Conservation (phyloP, 768 basidiomycete genomes). For the Pluteus cervinus region DNA sequence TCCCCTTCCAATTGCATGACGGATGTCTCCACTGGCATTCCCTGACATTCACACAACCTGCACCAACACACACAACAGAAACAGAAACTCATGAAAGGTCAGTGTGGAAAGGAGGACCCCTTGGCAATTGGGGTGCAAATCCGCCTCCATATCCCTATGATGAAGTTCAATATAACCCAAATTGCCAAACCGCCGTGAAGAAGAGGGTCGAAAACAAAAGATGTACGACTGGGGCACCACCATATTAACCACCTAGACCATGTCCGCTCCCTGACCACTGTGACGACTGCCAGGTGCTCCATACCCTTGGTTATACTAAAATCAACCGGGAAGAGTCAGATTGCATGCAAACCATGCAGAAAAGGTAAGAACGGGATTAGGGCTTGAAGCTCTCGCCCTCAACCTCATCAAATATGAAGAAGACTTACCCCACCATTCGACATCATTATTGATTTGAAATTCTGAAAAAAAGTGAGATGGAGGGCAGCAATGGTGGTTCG, state of each 20-base stretch:
- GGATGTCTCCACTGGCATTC: no score
- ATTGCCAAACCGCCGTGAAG: no score
- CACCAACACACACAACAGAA: neutral
- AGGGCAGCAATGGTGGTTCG: neutral
- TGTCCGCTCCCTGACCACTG: neutral
- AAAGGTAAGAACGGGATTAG: conserved; percentile 6
- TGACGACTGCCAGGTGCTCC: neutral
- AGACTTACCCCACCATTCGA: conserved; percentile 27
- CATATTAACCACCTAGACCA: no score
- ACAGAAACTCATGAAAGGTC: conserved; percentile 61
- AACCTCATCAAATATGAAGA: neutral
- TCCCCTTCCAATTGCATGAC: no score
- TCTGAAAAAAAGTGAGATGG: neutral
- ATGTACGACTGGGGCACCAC: no score
- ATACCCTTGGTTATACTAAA: no score
- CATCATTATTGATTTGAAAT: conserved; percentile 15
- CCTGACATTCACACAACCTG: neutral
- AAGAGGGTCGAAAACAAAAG: no score
- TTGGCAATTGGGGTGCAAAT: conserved; percentile 31
- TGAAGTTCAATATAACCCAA: neutral
- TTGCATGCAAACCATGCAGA: conserved; percentile 17
- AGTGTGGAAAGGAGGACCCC: conserved; percentile 60
- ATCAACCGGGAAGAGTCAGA: conserved; percentile 2
- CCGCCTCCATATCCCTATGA: conserved; percentile 32
- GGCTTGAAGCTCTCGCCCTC: conserved; percentile 10